A percentile compares a stretch with the other conserved stretches of the same genome.
phyloP scores from a whole-genome alignment of 176 grass and related monocot genomes.

The Triticum timopheevii region DNA sequence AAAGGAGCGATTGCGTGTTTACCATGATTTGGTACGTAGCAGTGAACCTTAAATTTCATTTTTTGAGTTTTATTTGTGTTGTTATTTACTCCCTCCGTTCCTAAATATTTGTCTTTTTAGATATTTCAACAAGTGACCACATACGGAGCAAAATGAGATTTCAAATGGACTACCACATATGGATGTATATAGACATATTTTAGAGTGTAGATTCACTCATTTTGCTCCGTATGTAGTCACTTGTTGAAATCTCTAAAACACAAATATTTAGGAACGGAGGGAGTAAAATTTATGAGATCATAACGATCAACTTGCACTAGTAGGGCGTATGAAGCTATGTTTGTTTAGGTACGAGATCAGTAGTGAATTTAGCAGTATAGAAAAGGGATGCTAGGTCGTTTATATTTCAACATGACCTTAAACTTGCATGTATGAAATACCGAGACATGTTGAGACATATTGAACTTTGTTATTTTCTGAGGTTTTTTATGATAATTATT shows the following conservation, averaged over 20 bases:
- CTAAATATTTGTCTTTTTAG: too few species aligned
- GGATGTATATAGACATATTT: too few species aligned
- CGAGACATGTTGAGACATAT: background rate
- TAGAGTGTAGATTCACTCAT: too few species aligned
- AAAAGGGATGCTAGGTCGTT: background rate
- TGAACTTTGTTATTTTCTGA: background rate
- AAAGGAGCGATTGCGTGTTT: constrained; percentile 76
- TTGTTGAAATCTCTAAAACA: too few species aligned
- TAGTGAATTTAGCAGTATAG: background rate
- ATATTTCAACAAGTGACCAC: too few species aligned
- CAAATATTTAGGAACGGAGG: too few species aligned
- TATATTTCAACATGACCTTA: background rate
- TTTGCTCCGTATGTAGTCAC: too few species aligned
- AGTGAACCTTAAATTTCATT: background rate
- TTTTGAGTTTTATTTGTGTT: background rate
- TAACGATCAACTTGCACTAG: background rate
- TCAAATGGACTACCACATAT: too few species aligned
- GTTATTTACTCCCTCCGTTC: background rate
- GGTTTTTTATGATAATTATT: background rate
- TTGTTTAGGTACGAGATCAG: background rate
- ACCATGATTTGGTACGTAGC: constrained; percentile 73
- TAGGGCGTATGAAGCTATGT: background rate
- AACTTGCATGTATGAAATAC: background rate
- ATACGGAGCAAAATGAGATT: too few species aligned
- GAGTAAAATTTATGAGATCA: background rate